Percentiles rank a stretch among this genome's conserved stretches.
These are phyloP conservation scores for Scheffersomyces stambukii DNA, from an alignment of 1,139 yeast species.

Conservation along the genomic window DNA sequence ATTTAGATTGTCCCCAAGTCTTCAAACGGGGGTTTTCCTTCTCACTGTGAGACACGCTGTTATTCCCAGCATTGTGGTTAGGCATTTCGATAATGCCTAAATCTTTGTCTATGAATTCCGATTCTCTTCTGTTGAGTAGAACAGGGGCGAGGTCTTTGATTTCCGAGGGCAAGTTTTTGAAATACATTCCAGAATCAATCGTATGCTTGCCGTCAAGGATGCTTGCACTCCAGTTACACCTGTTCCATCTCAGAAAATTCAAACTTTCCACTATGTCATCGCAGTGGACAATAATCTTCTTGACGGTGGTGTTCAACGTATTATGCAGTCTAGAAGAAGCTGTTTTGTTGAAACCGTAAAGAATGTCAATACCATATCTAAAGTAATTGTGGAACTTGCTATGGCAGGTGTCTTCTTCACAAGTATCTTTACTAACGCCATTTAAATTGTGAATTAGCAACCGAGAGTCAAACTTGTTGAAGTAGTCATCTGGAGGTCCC, in stretches of 20 bases:
- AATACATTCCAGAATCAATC: conserved; percentile 29
- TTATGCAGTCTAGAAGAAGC: conserved; percentile 12
- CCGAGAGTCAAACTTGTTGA: conserved; percentile 45
- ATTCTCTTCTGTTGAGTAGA: conserved; percentile 45
- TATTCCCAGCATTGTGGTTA: conserved; percentile 9
- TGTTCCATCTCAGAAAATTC: conserved; percentile 49
- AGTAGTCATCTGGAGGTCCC: conserved; percentile 57
- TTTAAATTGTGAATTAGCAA: conserved; percentile 35
- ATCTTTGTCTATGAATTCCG: conserved; percentile 41
- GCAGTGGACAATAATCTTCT: conserved; percentile 46
- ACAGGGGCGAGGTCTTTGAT: conserved; percentile 32
- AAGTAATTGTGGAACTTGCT: conserved; percentile 55
- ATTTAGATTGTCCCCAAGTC: conserved; percentile 52
- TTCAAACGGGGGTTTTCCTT: conserved; percentile 12
- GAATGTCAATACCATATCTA: conserved; percentile 48
- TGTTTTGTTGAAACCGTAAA: conserved; percentile 37
- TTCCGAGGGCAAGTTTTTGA: conserved; percentile 25
- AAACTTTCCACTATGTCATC: conserved; percentile 46
- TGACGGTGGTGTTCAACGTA: conserved; percentile 10
- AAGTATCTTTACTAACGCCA: conserved; percentile 6
- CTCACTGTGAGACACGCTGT: conserved; percentile 3
- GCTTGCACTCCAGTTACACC: conserved; percentile 41
- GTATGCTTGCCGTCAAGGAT: conserved; percentile 11
- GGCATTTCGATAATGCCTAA: conserved; percentile 30
- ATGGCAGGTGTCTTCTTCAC: conserved; percentile 11